phyloP scores from a whole-genome alignment of 2,329 filamentous ascomycete genomes.

The Neofusicoccum ribis region DNA sequence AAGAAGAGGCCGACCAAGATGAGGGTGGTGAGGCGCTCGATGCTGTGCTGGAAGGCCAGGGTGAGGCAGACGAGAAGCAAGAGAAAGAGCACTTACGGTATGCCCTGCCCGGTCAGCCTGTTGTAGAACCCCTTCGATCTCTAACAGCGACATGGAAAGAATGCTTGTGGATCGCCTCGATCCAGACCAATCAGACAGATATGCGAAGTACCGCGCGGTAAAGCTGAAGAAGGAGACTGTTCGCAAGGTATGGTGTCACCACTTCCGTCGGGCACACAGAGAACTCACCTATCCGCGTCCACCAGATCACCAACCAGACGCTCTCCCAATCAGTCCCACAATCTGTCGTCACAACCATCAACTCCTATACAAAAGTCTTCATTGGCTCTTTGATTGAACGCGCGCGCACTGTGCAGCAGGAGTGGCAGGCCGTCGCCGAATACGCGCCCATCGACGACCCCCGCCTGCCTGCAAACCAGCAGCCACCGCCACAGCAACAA shows the following conservation, averaged over 20 bases:
- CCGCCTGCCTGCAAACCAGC: constrained; percentile 35
- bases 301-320: constrained; percentile 73
- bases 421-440: constrained; percentile 62
- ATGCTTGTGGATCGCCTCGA: constrained; percentile 67
- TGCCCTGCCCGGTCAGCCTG: not conserved
- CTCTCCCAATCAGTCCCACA: constrained; percentile 76
- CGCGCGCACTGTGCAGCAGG: constrained; percentile 68
- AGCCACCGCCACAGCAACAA: constrained; percentile 7
- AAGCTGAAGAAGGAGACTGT: constrained; percentile 70
- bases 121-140: not conserved
- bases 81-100: constrained; percentile 65
- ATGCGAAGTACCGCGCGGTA: constrained; percentile 68
- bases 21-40: constrained; percentile 49
- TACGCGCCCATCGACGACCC: constrained; percentile 56
- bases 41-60: constrained; percentile 53
- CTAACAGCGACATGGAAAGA: constrained; percentile 22
- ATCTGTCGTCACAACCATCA: constrained; percentile 73
- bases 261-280: not conserved
- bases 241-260: constrained; percentile 54
- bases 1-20: constrained; percentile 60
- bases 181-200: constrained; percentile 66
- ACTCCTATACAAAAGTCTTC: constrained; percentile 74
- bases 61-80: constrained; percentile 62
- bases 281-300: not conserved
- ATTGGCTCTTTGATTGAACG: constrained; percentile 73